These are phyloP conservation scores for Lipomyces japonicus DNA, from an alignment of 805 yeast genomes.

Conservation along the genomic window DNA sequence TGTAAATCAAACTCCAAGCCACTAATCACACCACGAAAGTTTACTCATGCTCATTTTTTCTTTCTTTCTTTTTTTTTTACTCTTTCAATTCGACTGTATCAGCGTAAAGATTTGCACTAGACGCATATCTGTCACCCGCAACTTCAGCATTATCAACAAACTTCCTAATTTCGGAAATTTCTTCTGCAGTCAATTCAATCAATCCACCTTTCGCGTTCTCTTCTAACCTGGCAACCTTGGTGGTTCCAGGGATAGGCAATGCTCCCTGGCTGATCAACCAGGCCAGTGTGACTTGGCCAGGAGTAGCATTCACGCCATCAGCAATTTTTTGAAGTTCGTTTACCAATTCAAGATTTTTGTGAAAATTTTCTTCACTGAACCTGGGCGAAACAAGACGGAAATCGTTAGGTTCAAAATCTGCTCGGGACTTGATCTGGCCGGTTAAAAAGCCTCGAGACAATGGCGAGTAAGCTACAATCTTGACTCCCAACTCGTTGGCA, in stretches of 20 bases:
- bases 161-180: constrained; percentile 14
- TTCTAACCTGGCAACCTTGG: constrained; percentile 54
- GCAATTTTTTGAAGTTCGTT: constrained; percentile 51
- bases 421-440: constrained; percentile 49
- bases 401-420: constrained; percentile 54
- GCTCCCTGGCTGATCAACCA: constrained; percentile 54
- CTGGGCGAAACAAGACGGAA: constrained; percentile 47
- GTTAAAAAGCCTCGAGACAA: constrained; percentile 74
- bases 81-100: constrained; percentile 8
- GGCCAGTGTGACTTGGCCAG: constrained; percentile 69
- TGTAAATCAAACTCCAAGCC: no score
- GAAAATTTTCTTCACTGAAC: constrained; percentile 55
- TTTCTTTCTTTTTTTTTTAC: no score
- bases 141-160: constrained; percentile 21
- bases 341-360: constrained; percentile 51
- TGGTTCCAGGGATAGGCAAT: constrained; percentile 78
- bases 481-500: constrained; percentile 55
- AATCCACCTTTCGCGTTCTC: constrained; percentile 48
- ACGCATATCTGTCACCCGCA: constrained; percentile 19
- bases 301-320: constrained; percentile 43
- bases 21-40: no score
- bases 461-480: constrained; percentile 79
- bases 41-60: no score
- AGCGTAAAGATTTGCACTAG: constrained; percentile 2
- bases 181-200: constrained; percentile 18